Percentiles rank a stretch among this genome's conserved stretches.
These are phyloP conservation scores for Metschnikowia lachancei DNA, from an alignment of 805 yeast species.

Conservation along the genomic window DNA sequence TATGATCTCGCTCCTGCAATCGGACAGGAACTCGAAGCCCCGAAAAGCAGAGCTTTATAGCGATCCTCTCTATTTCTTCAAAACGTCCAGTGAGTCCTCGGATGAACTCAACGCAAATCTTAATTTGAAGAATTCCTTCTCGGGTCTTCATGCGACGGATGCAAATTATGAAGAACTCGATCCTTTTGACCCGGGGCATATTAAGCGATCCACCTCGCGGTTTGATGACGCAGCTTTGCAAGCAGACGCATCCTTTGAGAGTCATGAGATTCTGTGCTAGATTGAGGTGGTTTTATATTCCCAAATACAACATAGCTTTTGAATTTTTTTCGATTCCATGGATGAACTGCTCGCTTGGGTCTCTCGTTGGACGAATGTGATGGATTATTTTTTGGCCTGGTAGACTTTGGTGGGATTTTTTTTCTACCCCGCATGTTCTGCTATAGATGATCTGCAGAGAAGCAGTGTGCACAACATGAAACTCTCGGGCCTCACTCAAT, in stretches of 20 bases:
- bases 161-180: constrained; percentile 5
- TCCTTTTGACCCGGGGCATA: constrained; percentile 4
- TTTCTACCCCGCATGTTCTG: constrained; percentile 2
- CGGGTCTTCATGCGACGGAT: constrained; percentile 7
- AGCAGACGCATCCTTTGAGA: constrained; percentile 16
- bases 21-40: constrained; percentile 11
- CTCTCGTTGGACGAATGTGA: no score
- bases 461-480: constrained; percentile 2
- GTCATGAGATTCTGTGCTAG: constrained; percentile 17
- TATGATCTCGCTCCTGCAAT: constrained; percentile 11
- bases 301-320: constrained; percentile 1
- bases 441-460: constrained; percentile 1
- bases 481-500: not conserved
- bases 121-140: constrained; percentile 8
- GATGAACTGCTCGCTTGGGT: not conserved
- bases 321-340: not conserved
- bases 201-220: constrained; percentile 7
- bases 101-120: constrained; percentile 6
- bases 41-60: constrained; percentile 14
- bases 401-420: not conserved
- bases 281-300: constrained; percentile 1
- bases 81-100: constrained; percentile 12
- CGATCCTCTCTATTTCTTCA: constrained; percentile 12
- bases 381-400: no score
- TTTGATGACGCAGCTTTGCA: constrained; percentile 11